Evolutionary conservation across 805 yeast species (phyloP).

Genomic region (Blastobotrys americana): DNA sequence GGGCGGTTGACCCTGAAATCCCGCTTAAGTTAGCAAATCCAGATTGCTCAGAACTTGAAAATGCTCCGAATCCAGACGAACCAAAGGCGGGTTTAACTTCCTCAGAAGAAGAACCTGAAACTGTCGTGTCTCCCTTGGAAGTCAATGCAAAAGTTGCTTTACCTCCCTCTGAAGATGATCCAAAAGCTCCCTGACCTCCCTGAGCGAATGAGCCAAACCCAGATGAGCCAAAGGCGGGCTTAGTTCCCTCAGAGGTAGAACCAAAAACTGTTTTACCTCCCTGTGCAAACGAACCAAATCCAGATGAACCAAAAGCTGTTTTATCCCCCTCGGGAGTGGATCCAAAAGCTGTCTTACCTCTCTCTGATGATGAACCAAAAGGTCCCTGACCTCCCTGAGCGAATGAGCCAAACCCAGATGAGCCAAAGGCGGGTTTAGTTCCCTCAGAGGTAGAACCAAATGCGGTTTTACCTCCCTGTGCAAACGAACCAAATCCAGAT

Average conservation of each 20-base stretch:
- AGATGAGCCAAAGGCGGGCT: slow-evolving; percentile 9
- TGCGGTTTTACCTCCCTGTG: neutral
- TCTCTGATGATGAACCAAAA: neutral
- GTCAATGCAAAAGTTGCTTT: no score
- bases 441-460: slow-evolving; percentile 1
- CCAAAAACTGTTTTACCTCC: no score
- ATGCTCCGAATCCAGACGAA: slow-evolving; percentile 2
- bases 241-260: no score
- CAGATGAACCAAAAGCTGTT: neutral
- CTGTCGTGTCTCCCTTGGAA: neutral
- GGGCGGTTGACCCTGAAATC: no score
- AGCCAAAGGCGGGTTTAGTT: slow-evolving; percentile 6
- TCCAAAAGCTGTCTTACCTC: no score
- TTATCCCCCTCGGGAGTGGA: no score
- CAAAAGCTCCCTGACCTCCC: slow-evolving; percentile 20
- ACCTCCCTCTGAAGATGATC: no score
- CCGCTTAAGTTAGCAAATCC: no score
- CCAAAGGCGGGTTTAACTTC: slow-evolving; percentile 5
- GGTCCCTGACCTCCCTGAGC: neutral
- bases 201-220: slow-evolving; percentile 13
- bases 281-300: slow-evolving; percentile 1
- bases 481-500: neutral
- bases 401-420: slow-evolving; percentile 2
- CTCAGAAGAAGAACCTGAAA: slow-evolving; percentile 1
- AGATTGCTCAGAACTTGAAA: no score